Evolutionary conservation across 768 basidiomycete genomes (phyloP).

Genomic region (Erythrobasidium yunnanense): DNA sequence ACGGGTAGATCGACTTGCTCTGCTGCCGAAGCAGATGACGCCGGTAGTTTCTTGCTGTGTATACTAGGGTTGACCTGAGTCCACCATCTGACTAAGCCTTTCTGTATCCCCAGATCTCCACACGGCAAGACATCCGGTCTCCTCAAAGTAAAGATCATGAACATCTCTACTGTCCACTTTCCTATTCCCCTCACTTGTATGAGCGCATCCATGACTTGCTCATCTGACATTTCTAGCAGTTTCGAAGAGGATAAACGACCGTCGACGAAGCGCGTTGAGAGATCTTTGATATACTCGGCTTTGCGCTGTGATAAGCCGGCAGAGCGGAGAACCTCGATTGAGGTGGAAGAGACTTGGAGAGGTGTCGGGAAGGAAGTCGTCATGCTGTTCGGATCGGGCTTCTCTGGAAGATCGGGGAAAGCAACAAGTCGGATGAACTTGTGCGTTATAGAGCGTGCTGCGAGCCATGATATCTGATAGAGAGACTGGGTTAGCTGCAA

Average conservation of each 20-base stretch:
- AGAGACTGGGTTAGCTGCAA: conserved; percentile 51
- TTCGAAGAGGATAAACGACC: conserved; percentile 65
- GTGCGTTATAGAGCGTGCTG: conserved; percentile 71
- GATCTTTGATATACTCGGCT: conserved; percentile 73
- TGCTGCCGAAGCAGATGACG: too few relatives aligned
- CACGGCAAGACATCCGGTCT: conserved; percentile 69
- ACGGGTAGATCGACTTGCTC: too few relatives aligned
- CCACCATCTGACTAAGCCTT: conserved; percentile 34
- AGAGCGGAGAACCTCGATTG: conserved; percentile 52
- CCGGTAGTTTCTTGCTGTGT: conserved; percentile 16
- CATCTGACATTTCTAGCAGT: conserved; percentile 59
- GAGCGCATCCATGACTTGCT: conserved; percentile 48
- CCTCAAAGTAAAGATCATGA: conserved; percentile 73
- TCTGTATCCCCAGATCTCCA: conserved; percentile 41
- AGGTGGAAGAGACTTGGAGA: conserved; percentile 54
- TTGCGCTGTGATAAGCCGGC: conserved; percentile 77
- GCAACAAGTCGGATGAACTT: conserved; percentile 61
- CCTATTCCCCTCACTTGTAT: conserved; percentile 57
- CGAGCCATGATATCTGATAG: conserved; percentile 76
- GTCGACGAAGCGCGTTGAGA: conserved; percentile 68
- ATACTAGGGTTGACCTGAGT: conserved; percentile 26
- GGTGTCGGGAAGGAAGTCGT: conserved; percentile 55
- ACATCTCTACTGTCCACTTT: conserved; percentile 58
- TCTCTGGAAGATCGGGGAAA: conserved; percentile 64
- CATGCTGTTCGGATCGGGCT: conserved; percentile 34